These are phyloP conservation scores for Exophiala sideris DNA, from an alignment of 2,329 filamentous ascomycete species.

Conservation along the genomic window DNA sequence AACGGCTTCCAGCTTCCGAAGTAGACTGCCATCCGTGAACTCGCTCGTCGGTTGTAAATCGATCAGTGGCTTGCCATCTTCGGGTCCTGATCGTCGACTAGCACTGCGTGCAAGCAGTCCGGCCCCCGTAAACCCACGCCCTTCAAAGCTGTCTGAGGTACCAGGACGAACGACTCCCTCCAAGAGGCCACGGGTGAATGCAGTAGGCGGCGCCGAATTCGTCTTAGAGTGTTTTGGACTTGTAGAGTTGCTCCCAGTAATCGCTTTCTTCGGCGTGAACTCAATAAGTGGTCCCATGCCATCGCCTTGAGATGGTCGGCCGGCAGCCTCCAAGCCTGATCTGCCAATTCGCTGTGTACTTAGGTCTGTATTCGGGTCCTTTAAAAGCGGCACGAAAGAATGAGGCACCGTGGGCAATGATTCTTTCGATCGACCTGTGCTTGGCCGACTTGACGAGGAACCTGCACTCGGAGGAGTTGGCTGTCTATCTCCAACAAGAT, in stretches of 20 bases:
- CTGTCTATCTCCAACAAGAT: constrained; percentile 61
- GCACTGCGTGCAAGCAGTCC: constrained; percentile 25
- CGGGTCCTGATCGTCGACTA: constrained; percentile 18
- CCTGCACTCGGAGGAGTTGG: constrained; percentile 19
- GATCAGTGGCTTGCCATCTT: constrained; percentile 38
- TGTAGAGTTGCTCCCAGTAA: constrained; percentile 1
- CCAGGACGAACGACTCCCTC: neutral
- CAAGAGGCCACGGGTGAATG: constrained; percentile 5
- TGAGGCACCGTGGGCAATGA: constrained; percentile 60
- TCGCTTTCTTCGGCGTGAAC: constrained; percentile 10
- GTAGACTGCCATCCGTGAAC: constrained; percentile 45
- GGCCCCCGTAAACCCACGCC: constrained; percentile 22
- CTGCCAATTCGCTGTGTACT: constrained; percentile 1
- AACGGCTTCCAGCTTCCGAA: constrained; percentile 35
- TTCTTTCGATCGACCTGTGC: constrained; percentile 41
- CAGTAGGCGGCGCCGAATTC: constrained; percentile 7
- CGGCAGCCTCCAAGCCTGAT: neutral
- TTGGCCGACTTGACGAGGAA: constrained; percentile 2
- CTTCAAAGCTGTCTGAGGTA: constrained; percentile 3
- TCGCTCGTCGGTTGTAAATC: constrained; percentile 41
- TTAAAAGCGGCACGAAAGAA: constrained; percentile 65
- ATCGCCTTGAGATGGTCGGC: constrained; percentile 12
- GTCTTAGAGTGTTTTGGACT: constrained; percentile 2
- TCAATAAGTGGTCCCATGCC: constrained; percentile 15
- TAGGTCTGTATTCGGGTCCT: constrained; percentile 44